These are phyloP conservation scores for Capsella rubella DNA, from an alignment of 441 rosid genomes.

Conservation along the genomic window DNA sequence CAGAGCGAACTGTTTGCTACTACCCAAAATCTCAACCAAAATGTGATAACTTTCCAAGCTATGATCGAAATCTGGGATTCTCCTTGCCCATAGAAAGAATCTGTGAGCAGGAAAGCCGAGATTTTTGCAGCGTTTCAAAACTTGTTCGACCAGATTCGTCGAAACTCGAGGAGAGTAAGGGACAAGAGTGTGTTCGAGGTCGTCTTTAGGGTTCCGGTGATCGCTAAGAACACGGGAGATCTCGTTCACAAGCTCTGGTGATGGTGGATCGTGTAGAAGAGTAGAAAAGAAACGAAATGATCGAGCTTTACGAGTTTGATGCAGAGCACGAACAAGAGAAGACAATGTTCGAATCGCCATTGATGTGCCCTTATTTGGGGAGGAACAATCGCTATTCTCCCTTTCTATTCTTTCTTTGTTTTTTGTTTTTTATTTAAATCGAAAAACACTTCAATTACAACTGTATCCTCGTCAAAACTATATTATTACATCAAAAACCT, in stretches of 20 bases:
- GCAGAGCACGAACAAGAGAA: conserved; percentile 43
- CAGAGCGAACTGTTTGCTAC: conserved; percentile 70
- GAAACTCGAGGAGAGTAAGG: conserved; percentile 61
- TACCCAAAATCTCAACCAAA: conserved; percentile 74
- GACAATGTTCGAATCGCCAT: conserved; percentile 54
- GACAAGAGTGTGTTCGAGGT: conserved; percentile 65
- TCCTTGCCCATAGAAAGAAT: conserved; percentile 88
- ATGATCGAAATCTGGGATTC: conserved; percentile 63
- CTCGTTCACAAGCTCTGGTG: conserved; percentile 65
- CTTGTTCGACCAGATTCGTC: conserved; percentile 72
- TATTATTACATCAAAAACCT: too few species aligned
- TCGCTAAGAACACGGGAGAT: conserved; percentile 84
- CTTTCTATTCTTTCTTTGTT: too few species aligned
- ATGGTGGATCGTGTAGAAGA: conserved; percentile 44
- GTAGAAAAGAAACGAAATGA: conserved; percentile 43
- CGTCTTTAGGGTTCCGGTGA: conserved; percentile 77
- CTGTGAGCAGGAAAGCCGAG: conserved; percentile 89
- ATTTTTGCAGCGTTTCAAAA: conserved; percentile 83
- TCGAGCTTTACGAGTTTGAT: conserved; percentile 34
- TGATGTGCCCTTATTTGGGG: too few species aligned
- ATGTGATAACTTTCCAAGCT: conserved; percentile 65
- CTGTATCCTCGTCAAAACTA: too few species aligned
- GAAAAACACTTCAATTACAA: too few species aligned
- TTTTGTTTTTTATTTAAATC: too few species aligned
- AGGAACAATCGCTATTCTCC: too few species aligned